Evolutionary conservation across 2,329 filamentous ascomycete genomes (phyloP).

Genomic region (Aspergillus novoparasiticus): DNA sequence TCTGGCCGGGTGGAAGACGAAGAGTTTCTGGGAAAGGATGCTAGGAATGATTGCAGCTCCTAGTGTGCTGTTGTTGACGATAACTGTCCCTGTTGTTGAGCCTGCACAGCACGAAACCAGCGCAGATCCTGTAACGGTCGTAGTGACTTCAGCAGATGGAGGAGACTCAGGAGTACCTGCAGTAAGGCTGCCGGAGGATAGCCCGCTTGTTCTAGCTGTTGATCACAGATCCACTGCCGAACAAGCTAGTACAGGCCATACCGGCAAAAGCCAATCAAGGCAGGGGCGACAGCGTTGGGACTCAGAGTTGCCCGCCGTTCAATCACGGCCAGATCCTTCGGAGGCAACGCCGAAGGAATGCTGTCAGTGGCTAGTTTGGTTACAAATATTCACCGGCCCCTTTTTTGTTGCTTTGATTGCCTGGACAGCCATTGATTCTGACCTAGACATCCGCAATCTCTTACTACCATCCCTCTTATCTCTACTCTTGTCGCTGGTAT

Average conservation of each 20-base stretch:
- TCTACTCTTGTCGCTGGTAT: slow-evolving; percentile 67
- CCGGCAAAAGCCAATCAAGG: slow-evolving; percentile 21
- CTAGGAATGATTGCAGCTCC: slow-evolving; percentile 83
- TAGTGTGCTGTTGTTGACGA: slow-evolving; percentile 84
- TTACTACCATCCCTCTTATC: slow-evolving; percentile 63
- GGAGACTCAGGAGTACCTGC: slow-evolving; percentile 25
- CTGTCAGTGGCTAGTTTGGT: slow-evolving; percentile 86
- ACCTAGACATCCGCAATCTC: slow-evolving; percentile 56
- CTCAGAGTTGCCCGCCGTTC: slow-evolving; percentile 43
- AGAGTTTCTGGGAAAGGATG: slow-evolving; percentile 80
- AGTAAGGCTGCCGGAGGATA: slow-evolving; percentile 41
- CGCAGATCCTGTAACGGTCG: slow-evolving; percentile 39
- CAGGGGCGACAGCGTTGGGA: slow-evolving; percentile 32
- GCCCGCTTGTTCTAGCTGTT: slow-evolving; percentile 32
- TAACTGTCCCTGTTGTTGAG: slow-evolving; percentile 90
- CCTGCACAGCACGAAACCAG: slow-evolving; percentile 57
- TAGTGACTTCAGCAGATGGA: slow-evolving; percentile 26
- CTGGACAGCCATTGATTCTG: slow-evolving; percentile 61
- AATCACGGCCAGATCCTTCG: slow-evolving; percentile 21
- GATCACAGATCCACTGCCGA: slow-evolving; percentile 14
- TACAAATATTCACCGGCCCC: slow-evolving; percentile 86
- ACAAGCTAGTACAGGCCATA: slow-evolving; percentile 10
- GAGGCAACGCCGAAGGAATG: slow-evolving; percentile 58
- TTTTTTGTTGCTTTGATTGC: slow-evolving; percentile 77
- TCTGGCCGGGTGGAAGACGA: slow-evolving; percentile 76